Base-by-base conservation (phyloP, 2,329 filamentous ascomycete species). In the Fusarium concolor region DNA sequence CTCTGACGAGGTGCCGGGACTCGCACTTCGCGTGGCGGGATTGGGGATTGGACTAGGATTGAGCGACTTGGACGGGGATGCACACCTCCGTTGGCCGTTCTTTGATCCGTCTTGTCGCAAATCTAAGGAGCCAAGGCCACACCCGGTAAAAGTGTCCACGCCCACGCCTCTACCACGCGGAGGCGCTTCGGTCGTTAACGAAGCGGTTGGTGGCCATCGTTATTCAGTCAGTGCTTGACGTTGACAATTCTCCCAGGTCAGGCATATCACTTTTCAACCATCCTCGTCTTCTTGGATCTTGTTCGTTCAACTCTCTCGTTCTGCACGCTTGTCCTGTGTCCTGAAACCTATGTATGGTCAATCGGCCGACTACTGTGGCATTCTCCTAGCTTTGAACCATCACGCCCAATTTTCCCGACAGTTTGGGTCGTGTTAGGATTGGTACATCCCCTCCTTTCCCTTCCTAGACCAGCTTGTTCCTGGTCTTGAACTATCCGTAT, bases 371-470 rank as follows among this genome's bases (percentile, higher is more conserved):
- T 56, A 68, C 61, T 57, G 42, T 58, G 58, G 50, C 35, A 62
- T 61, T 65, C 55, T 52, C 62, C 67, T 62, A 59, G 60, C 44
- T 50, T 52, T 56, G 42, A 56, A 70, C 52, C 56, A 51, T 63
- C 71, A 59, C 61, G 53, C 65, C 65, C 67, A 68, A 69, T 45
- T 60, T 67, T 73, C 67, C 72, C 72, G 72, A 74, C 72, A 74
- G 72, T 56, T 61, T 74, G 72, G 72, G 65, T 74, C 72, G 67
- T 71, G 72, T 74, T 74, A 73, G 73, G 71, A 74, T 74, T 73
- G 72, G 68, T 69, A 71, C 70, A 63, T 69, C 63, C 65, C 68
- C 38, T 68, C 65, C 60, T 65, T 68, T 60, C 68, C 56, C 56
- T 69, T 62, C 68, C 65, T 50, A 38, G 71, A 67, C 70, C 67